Evolutionary conservation across 495 filamentous ascomycete genomes (phyloP).

Genomic region (Penicillium coprophilum): DNA sequence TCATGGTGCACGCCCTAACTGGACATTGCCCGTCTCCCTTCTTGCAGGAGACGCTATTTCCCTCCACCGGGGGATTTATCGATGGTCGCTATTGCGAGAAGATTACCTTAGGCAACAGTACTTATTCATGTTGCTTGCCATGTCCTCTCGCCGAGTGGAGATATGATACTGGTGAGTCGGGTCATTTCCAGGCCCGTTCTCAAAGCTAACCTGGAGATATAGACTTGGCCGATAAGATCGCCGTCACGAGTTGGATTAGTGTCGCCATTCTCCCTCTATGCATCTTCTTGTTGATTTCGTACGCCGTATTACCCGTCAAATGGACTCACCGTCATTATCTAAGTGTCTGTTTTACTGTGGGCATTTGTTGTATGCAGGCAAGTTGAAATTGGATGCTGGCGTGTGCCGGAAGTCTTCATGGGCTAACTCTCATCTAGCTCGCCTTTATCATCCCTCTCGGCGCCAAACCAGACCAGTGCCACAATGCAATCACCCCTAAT

Average conservation of each 20-base stretch:
- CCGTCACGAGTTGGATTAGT: constrained; percentile 74
- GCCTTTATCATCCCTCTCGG: constrained; percentile 92
- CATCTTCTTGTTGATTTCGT: constrained; percentile 78
- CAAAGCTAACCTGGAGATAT: constrained; percentile 16
- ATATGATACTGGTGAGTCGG: constrained; percentile 67
- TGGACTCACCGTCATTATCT: constrained; percentile 91
- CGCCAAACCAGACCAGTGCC: constrained; percentile 77
- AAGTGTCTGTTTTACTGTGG: constrained; percentile 78
- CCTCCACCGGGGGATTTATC: constrained; percentile 60
- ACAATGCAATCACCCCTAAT: constrained; percentile 86
- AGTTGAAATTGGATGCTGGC: constrained; percentile 45
- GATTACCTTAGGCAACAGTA: constrained; percentile 39
- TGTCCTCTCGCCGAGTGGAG: constrained; percentile 84
- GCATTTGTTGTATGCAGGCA: constrained; percentile 75
- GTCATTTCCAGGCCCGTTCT: neutral
- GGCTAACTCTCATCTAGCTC: constrained; percentile 24
- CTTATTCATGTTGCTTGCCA: constrained; percentile 76
- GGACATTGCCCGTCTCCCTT: constrained; percentile 66
- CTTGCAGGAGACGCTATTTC: constrained; percentile 58
- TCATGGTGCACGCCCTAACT: constrained; percentile 31
- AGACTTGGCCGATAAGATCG: constrained; percentile 65
- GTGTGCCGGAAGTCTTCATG: neutral
- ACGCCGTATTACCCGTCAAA: constrained; percentile 78
- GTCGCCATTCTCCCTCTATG: constrained; percentile 70
- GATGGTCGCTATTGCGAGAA: constrained; percentile 64